A percentile compares a stretch with the other conserved stretches of the same genome.
phyloP scores from a whole-genome alignment of 1,284 basidiomycete species.

The Phaffia rhodozyma region DNA sequence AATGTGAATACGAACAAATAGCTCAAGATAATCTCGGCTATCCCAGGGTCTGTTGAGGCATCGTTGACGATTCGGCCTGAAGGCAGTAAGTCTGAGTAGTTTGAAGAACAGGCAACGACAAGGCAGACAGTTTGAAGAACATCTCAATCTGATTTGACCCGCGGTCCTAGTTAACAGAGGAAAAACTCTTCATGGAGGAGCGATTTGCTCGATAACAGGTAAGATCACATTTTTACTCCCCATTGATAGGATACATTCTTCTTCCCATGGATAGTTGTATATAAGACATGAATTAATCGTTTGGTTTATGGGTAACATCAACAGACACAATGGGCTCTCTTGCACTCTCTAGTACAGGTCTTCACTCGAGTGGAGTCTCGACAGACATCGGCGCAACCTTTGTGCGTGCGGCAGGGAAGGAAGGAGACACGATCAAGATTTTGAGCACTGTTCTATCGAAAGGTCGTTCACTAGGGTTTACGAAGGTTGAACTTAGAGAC shows the following conservation, averaged over 20 bases:
- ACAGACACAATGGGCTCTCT: conserved; percentile 15
- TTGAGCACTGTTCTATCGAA: conserved; percentile 5
- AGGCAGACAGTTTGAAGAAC: neutral
- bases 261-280: neutral
- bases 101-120: neutral
- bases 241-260: neutral
- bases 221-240: neutral
- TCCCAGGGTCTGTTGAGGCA: conserved; percentile 10
- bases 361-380: conserved; percentile 8
- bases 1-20: neutral
- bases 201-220: conserved; percentile 3
- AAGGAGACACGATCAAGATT: conserved; percentile 2
- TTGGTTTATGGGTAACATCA: too few relatives aligned
- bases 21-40: conserved; percentile 9
- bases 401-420: conserved; percentile 7
- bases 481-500: conserved; percentile 9
- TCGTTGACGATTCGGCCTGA: neutral
- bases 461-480: conserved; percentile 12
- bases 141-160: neutral
- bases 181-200: conserved; percentile 9
- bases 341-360: conserved; percentile 7
- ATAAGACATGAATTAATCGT: neutral
- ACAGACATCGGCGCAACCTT: conserved; percentile 13
- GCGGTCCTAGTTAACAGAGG: conserved; percentile 5
- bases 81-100: neutral